Evolutionary conservation across 768 basidiomycete genomes (phyloP), one percentile per base, ranked within the genome.

Genomic region (Punctularia strigosozonata): DNA sequence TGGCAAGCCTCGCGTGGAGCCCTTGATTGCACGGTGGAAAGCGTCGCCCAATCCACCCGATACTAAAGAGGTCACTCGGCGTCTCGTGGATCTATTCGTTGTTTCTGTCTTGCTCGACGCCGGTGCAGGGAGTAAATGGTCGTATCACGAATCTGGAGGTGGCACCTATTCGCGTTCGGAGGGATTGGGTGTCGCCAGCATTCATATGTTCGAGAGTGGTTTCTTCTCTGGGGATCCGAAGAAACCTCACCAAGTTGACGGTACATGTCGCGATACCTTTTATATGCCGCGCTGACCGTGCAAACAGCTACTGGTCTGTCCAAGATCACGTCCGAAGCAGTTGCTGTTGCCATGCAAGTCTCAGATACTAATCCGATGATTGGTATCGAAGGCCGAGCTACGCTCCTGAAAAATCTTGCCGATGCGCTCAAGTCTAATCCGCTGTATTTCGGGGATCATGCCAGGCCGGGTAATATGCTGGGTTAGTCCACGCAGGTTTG

Each of bases 41-140:
- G 44, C 61, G 0, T 53, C 60, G 0, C 40, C 62, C 2, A 53
- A 58, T 37, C 55, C 66, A 3, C 62, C 71, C 4, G 68, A 73
- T 48, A 42, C 52, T 2, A 72, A 65, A 38, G 80, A 91, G 50
- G 69, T 72, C 31, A 71, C 77, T 37, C 75, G 77, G 42, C 72
- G 89, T 1, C 66, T 89, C 24, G 68, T 98, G 54, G 94, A 98
- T 60, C 73, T 95, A 28, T 92, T 91, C 62, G 61, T 79, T 39
- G 83, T 88, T 22, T 90, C 89, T 8, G 94, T 98, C 6, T 69
- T 98, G 12, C 75, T 99, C 25, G 94, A 98, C 50, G 94, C 92
- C 0, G 92, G 92, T 1, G 94, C 92, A 0, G 94, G 92, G 0
- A 80, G 73, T 40, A 50, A 60, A 1, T 98, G 92, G 92, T 58